Evolutionary conservation across 108 stramenopile species (phyloP), one percentile per base, ranked within the genome.

Genomic region (Cyclotella kingstonii): DNA sequence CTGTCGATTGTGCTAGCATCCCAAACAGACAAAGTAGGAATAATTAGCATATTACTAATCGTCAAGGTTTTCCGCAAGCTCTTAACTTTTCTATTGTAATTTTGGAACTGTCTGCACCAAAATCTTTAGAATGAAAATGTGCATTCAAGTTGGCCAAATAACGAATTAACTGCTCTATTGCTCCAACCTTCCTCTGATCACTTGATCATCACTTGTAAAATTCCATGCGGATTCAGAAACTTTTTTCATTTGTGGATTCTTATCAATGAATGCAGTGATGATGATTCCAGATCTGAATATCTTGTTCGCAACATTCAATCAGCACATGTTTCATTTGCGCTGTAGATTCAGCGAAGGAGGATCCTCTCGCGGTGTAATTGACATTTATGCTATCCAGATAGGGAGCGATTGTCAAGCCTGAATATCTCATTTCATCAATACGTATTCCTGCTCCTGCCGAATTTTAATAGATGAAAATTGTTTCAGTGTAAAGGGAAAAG

Each of bases 371-470:
- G 7, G 93, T 95, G 66, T 94, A 86, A 86, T 97, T 97, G 58
- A 89, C 91, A 55, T 96, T 85, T 82, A 97, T 85, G 14, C 87
- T 90, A 63, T 97, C 95, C 60, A 88, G 95, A 81, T 85, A 86
- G 25, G 93, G 94, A 12, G 91, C 95, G 39, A 97, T 87, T 46
- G 76, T 69, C 22, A 84, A 27, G 14, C 87, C 89, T 11, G 84
- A 59, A 56, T 84, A 91, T 15, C 90, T 89, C 30, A 85, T 67
- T 29, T 84, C 89, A 56, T 92, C 90, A 66, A 97, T 81, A 18
- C 96, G 93, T 27, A 97, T 89, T 40, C 96, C 95, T 42, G 77
- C 81, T 46, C 96, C 96, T 21, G 90, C 92, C 0, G 90, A 79
- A 38, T 79, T 63, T 35, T 91, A 84, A 73, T 84, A 97, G 8